phyloP scores from a whole-genome alignment of 768 basidiomycete genomes.

The Cytidiella melzeri region DNA sequence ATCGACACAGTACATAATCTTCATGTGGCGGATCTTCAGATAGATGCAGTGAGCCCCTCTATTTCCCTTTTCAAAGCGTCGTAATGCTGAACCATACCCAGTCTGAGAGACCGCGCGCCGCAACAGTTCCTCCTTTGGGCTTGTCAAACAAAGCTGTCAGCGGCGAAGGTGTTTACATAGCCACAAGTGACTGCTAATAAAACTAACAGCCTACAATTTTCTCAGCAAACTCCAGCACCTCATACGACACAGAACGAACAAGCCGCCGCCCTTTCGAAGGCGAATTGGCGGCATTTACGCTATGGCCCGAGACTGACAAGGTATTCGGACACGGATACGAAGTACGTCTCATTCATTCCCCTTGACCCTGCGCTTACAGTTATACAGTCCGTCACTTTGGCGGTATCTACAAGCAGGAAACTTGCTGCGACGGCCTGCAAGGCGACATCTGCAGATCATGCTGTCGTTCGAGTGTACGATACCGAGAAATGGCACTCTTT shows the following conservation, averaged over 20 bases:
- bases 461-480: constrained; percentile 79
- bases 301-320: constrained; percentile 98
- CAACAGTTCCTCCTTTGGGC: constrained; percentile 89
- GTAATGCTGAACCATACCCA: constrained; percentile 19
- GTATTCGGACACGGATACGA: constrained; percentile 98
- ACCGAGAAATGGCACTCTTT: constrained; percentile 63
- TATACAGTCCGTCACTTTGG: constrained; percentile 72
- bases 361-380: background rate
- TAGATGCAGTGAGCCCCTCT: constrained; percentile 40
- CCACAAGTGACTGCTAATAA: too few relatives aligned
- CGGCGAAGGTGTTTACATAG: too few relatives aligned
- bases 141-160: constrained; percentile 89
- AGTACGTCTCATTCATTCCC: constrained; percentile 35
- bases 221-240: background rate
- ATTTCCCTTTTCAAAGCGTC: background rate
- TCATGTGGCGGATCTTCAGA: constrained; percentile 39
- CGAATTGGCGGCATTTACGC: constrained; percentile 77
- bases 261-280: constrained; percentile 70
- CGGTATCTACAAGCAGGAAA: constrained; percentile 60
- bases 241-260: constrained; percentile 11
- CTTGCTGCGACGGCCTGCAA: constrained; percentile 89
- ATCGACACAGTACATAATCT: constrained; percentile 54
- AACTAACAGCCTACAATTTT: too few relatives aligned
- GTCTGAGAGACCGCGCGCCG: constrained; percentile 64
- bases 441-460: constrained; percentile 83